Evolutionary conservation across 2,329 filamentous ascomycete genomes (phyloP).

Genomic region (Epichloe hybrida): DNA sequence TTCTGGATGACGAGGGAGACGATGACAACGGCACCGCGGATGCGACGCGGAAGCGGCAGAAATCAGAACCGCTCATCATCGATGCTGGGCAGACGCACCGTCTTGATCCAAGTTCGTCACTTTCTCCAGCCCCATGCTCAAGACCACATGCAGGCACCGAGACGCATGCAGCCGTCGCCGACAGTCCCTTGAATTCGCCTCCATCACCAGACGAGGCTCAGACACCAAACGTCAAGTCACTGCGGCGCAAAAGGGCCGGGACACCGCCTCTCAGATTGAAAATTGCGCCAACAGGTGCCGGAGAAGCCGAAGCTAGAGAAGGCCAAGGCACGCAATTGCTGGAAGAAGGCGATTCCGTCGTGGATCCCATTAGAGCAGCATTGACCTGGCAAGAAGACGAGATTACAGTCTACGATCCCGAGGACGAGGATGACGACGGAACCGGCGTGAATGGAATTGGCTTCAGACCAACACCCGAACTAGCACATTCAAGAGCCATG

Average conservation of each 20-base stretch:
- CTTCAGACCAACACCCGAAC: constrained; percentile 48
- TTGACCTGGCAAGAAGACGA: constrained; percentile 57
- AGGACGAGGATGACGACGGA: constrained; percentile 53
- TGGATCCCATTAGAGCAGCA: constrained; percentile 42
- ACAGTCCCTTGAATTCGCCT: neutral
- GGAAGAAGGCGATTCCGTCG: constrained; percentile 24
- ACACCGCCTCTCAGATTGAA: constrained; percentile 25
- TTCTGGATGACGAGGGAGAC: constrained; percentile 15
- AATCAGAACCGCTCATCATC: constrained; percentile 2
- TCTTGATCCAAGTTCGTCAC: neutral
- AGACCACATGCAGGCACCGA: neutral
- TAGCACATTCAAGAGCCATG: constrained; percentile 42
- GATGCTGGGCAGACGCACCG: constrained; percentile 1
- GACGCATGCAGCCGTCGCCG: neutral
- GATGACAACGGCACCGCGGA: constrained; percentile 12
- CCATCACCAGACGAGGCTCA: neutral
- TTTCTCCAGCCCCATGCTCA: neutral
- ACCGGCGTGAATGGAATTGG: constrained; percentile 55
- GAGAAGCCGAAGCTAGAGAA: neutral
- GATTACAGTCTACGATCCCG: constrained; percentile 51
- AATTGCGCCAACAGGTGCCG: constrained; percentile 10
- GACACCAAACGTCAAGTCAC: constrained; percentile 15
- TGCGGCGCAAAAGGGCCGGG: constrained; percentile 20
- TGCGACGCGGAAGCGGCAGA: constrained; percentile 5
- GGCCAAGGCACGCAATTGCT: constrained; percentile 1